Percentiles rank a stretch among this genome's conserved stretches.
Evolutionary conservation across 345 rosid species (phyloP).

Genomic region (Luvunga scandens): DNA sequence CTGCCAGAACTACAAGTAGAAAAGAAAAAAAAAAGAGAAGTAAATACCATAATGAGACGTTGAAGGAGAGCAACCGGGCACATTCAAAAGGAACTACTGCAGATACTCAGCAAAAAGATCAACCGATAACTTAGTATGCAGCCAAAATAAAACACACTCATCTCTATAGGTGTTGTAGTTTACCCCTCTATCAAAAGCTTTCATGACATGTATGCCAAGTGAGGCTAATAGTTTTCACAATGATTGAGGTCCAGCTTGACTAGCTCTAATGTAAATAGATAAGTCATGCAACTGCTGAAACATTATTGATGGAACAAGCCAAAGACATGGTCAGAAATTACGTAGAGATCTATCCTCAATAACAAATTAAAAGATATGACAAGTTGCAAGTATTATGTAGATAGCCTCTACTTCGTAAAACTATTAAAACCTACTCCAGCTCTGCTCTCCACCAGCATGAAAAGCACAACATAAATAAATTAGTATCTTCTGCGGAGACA

Average conservation of each 20-base stretch:
- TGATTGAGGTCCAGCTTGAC: conserved; percentile 1
- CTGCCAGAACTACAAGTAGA: conserved; percentile 47
- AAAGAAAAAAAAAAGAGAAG: conserved; percentile 7
- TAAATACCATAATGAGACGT: conserved; percentile 7
- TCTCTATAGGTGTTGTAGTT: not conserved
- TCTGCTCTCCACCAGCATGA: no score
- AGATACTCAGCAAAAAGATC: not conserved
- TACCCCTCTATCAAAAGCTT: not conserved
- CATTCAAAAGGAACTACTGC: not conserved
- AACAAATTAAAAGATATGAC: not conserved
- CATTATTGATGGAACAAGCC: not conserved
- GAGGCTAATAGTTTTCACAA: not conserved
- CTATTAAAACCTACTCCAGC: not conserved
- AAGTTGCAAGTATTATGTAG: not conserved
- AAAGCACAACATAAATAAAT: not conserved
- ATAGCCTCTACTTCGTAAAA: not conserved
- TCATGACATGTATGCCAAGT: not conserved
- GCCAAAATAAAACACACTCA: not conserved
- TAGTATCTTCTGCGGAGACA: not conserved
- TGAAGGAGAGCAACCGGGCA: not conserved
- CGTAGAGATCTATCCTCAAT: not conserved
- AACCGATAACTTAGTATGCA: not conserved
- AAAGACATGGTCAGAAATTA: not conserved
- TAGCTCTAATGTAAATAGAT: not conserved
- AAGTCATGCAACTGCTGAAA: not conserved